Evolutionary conservation across 2,329 filamentous ascomycete genomes (phyloP).

Genomic region (Botrytis cinerea): DNA sequence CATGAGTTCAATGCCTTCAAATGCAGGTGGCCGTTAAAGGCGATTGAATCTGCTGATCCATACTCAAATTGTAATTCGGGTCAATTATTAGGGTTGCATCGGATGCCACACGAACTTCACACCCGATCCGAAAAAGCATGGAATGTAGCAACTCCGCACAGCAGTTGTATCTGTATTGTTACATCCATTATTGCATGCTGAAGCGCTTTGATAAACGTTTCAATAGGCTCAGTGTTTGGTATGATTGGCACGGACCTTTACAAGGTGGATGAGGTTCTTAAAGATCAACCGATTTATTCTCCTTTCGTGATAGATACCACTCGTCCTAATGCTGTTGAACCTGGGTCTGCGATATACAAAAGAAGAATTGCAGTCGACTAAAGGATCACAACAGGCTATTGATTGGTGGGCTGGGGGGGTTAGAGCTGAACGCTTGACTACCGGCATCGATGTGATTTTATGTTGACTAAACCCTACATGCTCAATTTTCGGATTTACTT

Average conservation of each 20-base stretch:
- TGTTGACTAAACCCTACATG: slow-evolving; percentile 6
- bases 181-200: slow-evolving; percentile 13
- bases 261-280: slow-evolving; percentile 10
- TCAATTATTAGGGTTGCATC: not conserved
- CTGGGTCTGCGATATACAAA: slow-evolving; percentile 1
- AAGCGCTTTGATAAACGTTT: slow-evolving; percentile 20
- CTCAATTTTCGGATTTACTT: slow-evolving; percentile 15
- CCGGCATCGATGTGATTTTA: slow-evolving; percentile 12
- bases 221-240: slow-evolving; percentile 1
- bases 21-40: slow-evolving; percentile 13
- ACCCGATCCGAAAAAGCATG: slow-evolving; percentile 19
- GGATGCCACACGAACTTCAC: slow-evolving; percentile 1
- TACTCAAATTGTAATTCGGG: not conserved
- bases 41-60: slow-evolving; percentile 3
- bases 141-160: slow-evolving; percentile 9
- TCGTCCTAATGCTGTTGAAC: not conserved
- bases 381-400: not conserved
- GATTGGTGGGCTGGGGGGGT: not conserved
- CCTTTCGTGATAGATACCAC: slow-evolving; percentile 1
- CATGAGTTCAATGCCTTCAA: slow-evolving; percentile 9
- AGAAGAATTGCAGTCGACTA: not conserved
- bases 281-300: slow-evolving; percentile 22
- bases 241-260: slow-evolving; percentile 15
- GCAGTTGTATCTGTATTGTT: slow-evolving; percentile 16
- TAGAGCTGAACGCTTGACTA: slow-evolving; percentile 17